Evolutionary conservation across 1,284 basidiomycete species (phyloP), one percentile per base, ranked within the genome.

Genomic region (Ceratorhiza oryzae-sativae): DNA sequence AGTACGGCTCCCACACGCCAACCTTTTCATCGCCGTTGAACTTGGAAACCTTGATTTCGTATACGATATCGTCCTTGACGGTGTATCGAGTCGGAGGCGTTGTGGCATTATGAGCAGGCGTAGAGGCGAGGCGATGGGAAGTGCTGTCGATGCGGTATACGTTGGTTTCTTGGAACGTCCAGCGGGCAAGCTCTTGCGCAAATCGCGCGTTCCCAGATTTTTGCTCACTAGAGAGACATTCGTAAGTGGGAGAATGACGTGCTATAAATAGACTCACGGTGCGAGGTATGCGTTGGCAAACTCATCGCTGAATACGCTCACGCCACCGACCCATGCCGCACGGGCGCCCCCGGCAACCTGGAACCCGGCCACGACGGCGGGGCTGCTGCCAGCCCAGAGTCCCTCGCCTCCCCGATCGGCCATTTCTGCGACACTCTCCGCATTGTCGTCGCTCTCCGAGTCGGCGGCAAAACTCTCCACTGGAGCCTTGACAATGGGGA

Each of bases 141-240:
- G 89, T 88, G 39, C 82, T 83, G 74, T 94, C 89, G 73, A 98
- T 88, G 30, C 93, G 88, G 59, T 97, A 83, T 6, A 94, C 92
- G 4, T 88, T 85, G 0, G 87, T 86, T 80, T 97, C 92, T 77
- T 96, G 93, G 88, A 98, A 97, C 1, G 91, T 87, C 97, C 97
- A 99, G 20, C 87, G 86, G 1, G 90, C 86, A 61, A 98, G 80
- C 76, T 97, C 94, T 56, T 84, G 81, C 2, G 85, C 85, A 72
- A 98, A 90, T 51, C 86, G 86, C 15, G 83, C 81, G 79, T 98
- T 98, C 13, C 91, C 92, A 0, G 90, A 88, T 73, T 85, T 83
- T 13, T 84, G 81, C 18, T 88, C 88, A 68, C 87, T 88, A 72
- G 6, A 20, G 32, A 23, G 34, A 65, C 76, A 32, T 75, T 27